These are phyloP conservation scores for Pseudogymnoascus sp. DNA, from an alignment of 2,329 filamentous ascomycete genomes.

Conservation along the genomic window DNA sequence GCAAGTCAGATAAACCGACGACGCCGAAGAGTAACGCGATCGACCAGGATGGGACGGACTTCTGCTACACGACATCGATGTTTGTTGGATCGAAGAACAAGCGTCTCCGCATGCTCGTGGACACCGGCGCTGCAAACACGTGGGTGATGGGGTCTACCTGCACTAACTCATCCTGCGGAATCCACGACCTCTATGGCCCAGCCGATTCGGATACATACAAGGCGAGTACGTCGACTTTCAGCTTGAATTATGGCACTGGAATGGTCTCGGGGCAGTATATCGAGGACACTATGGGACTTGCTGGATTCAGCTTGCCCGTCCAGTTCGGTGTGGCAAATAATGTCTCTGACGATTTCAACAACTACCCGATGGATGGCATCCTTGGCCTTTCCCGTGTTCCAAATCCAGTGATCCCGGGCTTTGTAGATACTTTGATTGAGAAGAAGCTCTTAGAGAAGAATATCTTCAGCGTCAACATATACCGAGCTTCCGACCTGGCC, in stretches of 20 bases:
- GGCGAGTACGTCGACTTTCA: slow-evolving; percentile 47
- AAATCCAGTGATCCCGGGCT: slow-evolving; percentile 50
- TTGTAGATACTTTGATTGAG: slow-evolving; percentile 55
- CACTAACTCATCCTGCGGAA: slow-evolving; percentile 54
- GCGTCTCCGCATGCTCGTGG: slow-evolving; percentile 54
- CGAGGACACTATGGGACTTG: slow-evolving; percentile 60
- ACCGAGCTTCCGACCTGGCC: slow-evolving; percentile 55
- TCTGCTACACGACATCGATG: slow-evolving; percentile 56
- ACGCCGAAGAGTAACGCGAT: slow-evolving; percentile 46
- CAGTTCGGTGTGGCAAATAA: slow-evolving; percentile 66
- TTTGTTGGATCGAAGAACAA: slow-evolving; percentile 48
- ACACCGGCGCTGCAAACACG: slow-evolving; percentile 63
- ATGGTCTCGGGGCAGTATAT: slow-evolving; percentile 57
- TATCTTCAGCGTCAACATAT: slow-evolving; percentile 64
- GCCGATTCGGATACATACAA: slow-evolving; percentile 58
- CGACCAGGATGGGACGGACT: slow-evolving; percentile 58
- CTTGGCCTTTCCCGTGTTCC: slow-evolving; percentile 63
- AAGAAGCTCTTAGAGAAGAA: slow-evolving; percentile 55
- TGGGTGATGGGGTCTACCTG: slow-evolving; percentile 78
- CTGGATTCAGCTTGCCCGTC: slow-evolving; percentile 55
- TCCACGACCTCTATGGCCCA: slow-evolving; percentile 63
- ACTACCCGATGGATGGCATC: slow-evolving; percentile 83
- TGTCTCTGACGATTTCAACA: slow-evolving; percentile 66
- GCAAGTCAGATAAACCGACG: slow-evolving; percentile 32
- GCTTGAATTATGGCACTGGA: slow-evolving; percentile 71